Conservation (phyloP, 305 asterid species). For the Plantago rigida region DNA sequence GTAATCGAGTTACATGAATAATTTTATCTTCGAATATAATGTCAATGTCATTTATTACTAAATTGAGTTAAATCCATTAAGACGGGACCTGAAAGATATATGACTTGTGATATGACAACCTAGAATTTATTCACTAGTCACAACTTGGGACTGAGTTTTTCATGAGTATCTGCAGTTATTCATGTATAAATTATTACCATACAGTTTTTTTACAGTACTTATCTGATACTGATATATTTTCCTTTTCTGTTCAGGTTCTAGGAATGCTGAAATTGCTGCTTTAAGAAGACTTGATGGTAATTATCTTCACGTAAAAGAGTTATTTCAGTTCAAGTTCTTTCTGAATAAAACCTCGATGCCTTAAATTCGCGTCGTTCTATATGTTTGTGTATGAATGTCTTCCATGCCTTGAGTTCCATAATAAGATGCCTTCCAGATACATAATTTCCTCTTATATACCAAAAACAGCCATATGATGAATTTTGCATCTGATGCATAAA, state of each 20-base stretch:
- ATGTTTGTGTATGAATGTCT: background rate
- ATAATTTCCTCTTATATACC: background rate
- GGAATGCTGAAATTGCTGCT: conserved; percentile 41
- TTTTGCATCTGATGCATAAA: background rate
- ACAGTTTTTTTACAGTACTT: conserved; percentile 1
- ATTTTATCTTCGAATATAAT: too few species aligned
- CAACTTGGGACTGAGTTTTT: too few species aligned
- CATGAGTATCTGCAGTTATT: too few species aligned
- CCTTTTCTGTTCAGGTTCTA: conserved; percentile 49
- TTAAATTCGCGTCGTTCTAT: background rate
- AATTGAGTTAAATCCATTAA: too few species aligned
- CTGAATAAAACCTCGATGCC: background rate
- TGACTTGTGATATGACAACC: too few species aligned
- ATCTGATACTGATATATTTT: conserved; percentile 23
- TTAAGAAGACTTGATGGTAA: conserved; percentile 63
- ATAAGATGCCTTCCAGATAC: conserved; percentile 7
- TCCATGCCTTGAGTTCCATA: conserved; percentile 9
- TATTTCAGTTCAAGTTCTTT: background rate
- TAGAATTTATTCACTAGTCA: too few species aligned
- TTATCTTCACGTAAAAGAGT: conserved; percentile 5
- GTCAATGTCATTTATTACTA: too few species aligned
- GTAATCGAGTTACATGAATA: too few species aligned
- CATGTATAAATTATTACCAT: too few species aligned
- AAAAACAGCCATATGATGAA: background rate
- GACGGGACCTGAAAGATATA: too few species aligned